A percentile compares a stretch with the other conserved stretches of the same genome.
Conservation (phyloP, 2,329 filamentous ascomycete species). For the Emmonsiellopsis sp. region DNA sequence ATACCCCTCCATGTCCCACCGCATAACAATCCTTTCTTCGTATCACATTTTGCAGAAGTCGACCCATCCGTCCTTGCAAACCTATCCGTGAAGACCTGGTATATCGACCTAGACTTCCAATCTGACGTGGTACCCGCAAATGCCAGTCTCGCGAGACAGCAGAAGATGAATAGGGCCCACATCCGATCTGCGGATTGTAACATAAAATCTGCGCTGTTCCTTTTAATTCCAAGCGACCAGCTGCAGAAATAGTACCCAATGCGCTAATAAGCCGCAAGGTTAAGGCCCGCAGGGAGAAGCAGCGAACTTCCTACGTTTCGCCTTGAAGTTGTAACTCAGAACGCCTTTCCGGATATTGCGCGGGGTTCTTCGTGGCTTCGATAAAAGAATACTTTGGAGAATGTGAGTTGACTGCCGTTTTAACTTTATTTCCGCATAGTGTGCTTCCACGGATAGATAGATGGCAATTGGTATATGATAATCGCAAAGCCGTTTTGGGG, state of each 20-base stretch:
- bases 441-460: not conserved
- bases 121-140: slow-evolving; percentile 18
- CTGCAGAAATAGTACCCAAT: not conserved
- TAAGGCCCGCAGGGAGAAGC: too few species aligned
- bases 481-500: not conserved
- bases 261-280: not conserved
- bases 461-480: not conserved
- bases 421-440: too few species aligned
- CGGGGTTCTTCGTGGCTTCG: not conserved
- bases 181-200: not conserved
- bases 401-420: not conserved
- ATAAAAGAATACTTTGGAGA: not conserved
- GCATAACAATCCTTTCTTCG: slow-evolving; percentile 32
- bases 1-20: slow-evolving; percentile 44
- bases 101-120: slow-evolving; percentile 36
- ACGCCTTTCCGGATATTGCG: not conserved
- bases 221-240: not conserved
- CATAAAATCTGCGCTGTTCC: not conserved
- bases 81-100: slow-evolving; percentile 39
- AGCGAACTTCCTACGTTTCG: too few species aligned
- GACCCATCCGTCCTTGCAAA: slow-evolving; percentile 35
- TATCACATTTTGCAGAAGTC: slow-evolving; percentile 22
- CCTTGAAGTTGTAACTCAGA: not conserved
- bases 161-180: not conserved
- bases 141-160: not conserved